A percentile compares a stretch with the other conserved stretches of the same genome.
Evolutionary conservation across 2,329 filamentous ascomycete genomes (phyloP).

Genomic region (Bipolaris sorokiniana): DNA sequence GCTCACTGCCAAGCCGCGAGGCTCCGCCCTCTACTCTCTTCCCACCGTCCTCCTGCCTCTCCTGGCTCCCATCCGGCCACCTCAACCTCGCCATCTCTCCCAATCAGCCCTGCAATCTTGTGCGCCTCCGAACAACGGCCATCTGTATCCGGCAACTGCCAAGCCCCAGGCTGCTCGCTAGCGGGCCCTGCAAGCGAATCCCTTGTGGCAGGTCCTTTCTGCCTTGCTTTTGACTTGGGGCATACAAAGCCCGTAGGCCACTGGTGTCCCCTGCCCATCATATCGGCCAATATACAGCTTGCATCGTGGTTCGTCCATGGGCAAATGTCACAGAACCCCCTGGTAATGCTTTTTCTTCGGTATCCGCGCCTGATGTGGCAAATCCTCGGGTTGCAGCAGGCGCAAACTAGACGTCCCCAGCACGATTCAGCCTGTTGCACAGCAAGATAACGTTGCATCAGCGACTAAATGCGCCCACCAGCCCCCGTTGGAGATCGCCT

Average conservation of each 20-base stretch:
- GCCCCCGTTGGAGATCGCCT: neutral
- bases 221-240: conserved; percentile 9
- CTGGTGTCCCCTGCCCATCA: conserved; percentile 3
- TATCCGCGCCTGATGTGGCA: conserved; percentile 12
- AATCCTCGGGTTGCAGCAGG: neutral
- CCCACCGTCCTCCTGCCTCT: conserved; percentile 12
- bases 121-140: conserved; percentile 5
- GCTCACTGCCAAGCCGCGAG: conserved; percentile 5
- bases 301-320: conserved; percentile 7
- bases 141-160: neutral
- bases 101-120: neutral
- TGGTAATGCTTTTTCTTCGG: conserved; percentile 11
- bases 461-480: neutral
- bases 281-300: conserved; percentile 8
- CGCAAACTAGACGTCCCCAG: neutral
- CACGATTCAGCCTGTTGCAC: neutral
- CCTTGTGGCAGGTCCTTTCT: conserved; percentile 12
- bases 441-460: conserved; percentile 1
- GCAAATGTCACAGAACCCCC: neutral
- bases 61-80: conserved; percentile 8
- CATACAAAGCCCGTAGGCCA: neutral
- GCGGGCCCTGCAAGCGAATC: conserved; percentile 6
- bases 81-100: neutral
- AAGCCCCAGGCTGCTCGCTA: conserved; percentile 5
- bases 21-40: conserved; percentile 9